Evolutionary conservation across 306 rosid genomes (phyloP).

Genomic region (Vigna reflexopilosa): DNA sequence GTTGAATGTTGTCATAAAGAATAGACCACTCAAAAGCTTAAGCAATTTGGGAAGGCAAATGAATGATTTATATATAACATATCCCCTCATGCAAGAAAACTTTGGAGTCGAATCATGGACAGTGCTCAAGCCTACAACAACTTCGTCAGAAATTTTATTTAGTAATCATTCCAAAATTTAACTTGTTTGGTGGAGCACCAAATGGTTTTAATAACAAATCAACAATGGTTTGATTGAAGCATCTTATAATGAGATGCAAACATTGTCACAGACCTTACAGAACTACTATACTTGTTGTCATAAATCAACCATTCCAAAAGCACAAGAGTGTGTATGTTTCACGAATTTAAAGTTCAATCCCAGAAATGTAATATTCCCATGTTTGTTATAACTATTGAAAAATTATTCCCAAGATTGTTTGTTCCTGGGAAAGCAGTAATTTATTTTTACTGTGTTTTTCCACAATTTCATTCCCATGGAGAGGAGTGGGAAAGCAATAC

Average conservation of each 20-base stretch:
- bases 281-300: neutral
- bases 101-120: conserved; percentile 11
- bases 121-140: neutral
- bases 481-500: neutral
- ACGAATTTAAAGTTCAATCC: neutral
- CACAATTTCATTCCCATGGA: neutral
- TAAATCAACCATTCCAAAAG: neutral
- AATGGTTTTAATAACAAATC: conserved; percentile 8
- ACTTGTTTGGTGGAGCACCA: conserved; percentile 24
- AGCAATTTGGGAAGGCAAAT: neutral
- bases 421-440: no score
- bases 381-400: neutral
- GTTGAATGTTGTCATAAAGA: conserved; percentile 27
- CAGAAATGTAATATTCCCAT: neutral
- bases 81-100: neutral
- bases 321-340: neutral
- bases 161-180: conserved; percentile 6
- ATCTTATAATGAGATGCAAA: neutral
- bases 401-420: no score
- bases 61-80: conserved; percentile 20
- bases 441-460: no score
- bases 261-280: neutral
- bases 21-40: conserved; percentile 1
- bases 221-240: conserved; percentile 1
- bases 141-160: neutral